Base-by-base conservation (phyloP, 83 land plant genomes). In the Diphasiastrum complanatum region DNA sequence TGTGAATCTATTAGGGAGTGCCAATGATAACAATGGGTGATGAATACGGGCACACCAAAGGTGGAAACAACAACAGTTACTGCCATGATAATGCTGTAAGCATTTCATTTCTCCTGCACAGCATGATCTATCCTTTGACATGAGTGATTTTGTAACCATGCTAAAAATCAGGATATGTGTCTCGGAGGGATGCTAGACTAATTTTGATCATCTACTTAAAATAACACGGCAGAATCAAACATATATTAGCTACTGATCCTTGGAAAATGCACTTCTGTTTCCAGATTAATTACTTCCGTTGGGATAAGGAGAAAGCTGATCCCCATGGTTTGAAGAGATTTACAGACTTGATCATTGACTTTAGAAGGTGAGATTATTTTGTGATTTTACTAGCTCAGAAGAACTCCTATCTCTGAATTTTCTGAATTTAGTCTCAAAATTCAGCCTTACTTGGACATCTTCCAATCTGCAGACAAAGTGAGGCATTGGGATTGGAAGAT, bases 21-120 rank as follows among this genome's bases (percentile, higher is more conserved):
- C 98, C 98, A 5, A 92, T 92, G 98, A 79, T 93, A 11, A 75
- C 77, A 28, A 89, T 93, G 99, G 96, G 98, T 33, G 99, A 93
- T 72, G 99, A 93, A 60, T 93, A 85, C 69, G 99, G 89, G 8
- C 99, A 93, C 60, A 93, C 99, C 1, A 93, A 93, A 81, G 92
- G 99, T 45, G 99, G 99, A 32, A 93, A 93, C 67, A 93, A 93
- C 73, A 93, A 93, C 61, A 78, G 92, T 26, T 93, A 93, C 66
- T 93, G 99, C 80, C 99, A 93, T 73, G 99, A 93, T 62, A 89
- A 80, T 60, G 53, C 80, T 71, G 92, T 89, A 66, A 61, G 81
- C 5, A 19, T 43, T 60, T 41, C 20, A 8, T 55, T 10, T n/a
- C 23, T 38, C 20, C 10, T 50, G 53, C 0, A n/a, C 14, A 20